Evolutionary conservation across 2,329 filamentous ascomycete genomes (phyloP), one percentile per base, ranked within the genome.

Genomic region (Neonectria ditissima): DNA sequence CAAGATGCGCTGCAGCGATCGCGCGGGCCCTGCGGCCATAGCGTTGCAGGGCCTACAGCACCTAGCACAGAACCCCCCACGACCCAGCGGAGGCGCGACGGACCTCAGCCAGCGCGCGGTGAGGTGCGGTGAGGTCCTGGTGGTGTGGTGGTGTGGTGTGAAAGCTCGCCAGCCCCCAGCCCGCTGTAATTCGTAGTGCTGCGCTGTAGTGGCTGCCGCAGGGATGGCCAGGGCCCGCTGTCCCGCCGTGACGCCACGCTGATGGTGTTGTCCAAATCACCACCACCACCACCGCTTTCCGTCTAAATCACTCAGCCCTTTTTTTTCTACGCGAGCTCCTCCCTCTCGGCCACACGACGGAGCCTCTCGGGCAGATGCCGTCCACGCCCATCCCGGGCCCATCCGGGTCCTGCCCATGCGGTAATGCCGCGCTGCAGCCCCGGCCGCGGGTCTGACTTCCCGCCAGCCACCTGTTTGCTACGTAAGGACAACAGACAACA

Each of bases 331-430:
- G 24, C 24, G 28, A 16, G 43, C 9, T 50, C 37, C 32, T 50
- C 44, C 44, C 8, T 14, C 44, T 34, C 28, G 47, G 47, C 47
- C 43, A 18, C 18, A 11, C 16, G n/a, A 24, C 13, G 43, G 47
- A 50, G 26, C 26, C 47, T 44, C 55, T 59, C 55, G 61, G 61
- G 20, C 52, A 59, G 44, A 55, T 63, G 30, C 56, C 56, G 61
- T 60, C 28, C 34, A 34, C 47, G 30, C 13, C 30, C 28, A 37
- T 62, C 54, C 57, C 53, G 52, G 59, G 52, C 54, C 56, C 53
- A 60, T 55, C 63, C 63, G 63, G 59, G 54, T 62, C 56, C 54
- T 56, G 55, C 55, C 63, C 51, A 63, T 59, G 57, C 55, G 55
- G 60, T 43, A 59, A 51, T 58, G 16, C 34, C 55, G 48, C 37